These are phyloP conservation scores for Fusarium cicatricum DNA, from an alignment of 2,329 filamentous ascomycete species.

Conservation along the genomic window DNA sequence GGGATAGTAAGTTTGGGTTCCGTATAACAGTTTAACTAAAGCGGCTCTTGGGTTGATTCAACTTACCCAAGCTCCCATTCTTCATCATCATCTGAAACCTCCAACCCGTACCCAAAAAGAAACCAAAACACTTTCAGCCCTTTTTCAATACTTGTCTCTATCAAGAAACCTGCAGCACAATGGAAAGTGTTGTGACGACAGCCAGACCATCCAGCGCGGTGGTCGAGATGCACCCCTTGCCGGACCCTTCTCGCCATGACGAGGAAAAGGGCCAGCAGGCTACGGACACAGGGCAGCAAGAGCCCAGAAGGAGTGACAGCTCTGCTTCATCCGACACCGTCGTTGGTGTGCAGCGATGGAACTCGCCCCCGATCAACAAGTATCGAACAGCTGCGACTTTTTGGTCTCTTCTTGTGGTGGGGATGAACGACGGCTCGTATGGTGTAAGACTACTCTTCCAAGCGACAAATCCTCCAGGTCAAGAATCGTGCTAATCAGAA, in stretches of 20 bases:
- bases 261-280: neutral
- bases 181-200: neutral
- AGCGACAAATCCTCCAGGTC: neutral
- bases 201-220: neutral
- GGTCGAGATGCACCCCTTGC: neutral
- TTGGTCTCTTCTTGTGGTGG: constrained; percentile 1
- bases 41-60: neutral
- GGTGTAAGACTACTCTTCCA: constrained; percentile 52
- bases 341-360: neutral
- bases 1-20: neutral
- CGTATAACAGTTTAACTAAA: neutral
- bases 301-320: neutral
- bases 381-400: neutral
- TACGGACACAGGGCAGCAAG: neutral
- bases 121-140: neutral
- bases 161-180: neutral
- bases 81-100: neutral
- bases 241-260: neutral
- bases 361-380: neutral
- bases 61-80: neutral
- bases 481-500: neutral
- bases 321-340: neutral
- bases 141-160: neutral
- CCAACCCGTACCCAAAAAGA: neutral
- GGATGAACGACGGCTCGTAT: neutral